phyloP scores from a whole-genome alignment of 768 basidiomycete species.

The Podaxis sp. region DNA sequence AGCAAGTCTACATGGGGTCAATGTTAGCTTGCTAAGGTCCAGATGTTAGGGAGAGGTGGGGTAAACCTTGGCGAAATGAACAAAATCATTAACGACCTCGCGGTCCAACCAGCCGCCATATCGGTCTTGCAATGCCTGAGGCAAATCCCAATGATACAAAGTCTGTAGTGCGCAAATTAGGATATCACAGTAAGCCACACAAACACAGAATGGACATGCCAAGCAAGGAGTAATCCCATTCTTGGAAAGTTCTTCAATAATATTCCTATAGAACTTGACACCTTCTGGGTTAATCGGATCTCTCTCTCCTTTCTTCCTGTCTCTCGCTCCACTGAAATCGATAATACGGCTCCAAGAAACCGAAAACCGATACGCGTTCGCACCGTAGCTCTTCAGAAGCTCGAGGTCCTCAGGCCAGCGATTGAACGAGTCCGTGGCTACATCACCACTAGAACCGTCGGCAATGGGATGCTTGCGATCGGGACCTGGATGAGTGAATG shows the following conservation, averaged over 20 bases:
- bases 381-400: conserved; percentile 61
- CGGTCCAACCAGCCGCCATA: conserved; percentile 79
- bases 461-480: conserved; percentile 46
- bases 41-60: not conserved
- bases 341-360: conserved; percentile 75
- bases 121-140: conserved; percentile 67
- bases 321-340: conserved; percentile 33
- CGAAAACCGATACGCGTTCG: conserved; percentile 73
- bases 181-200: not conserved
- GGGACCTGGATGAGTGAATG: conserved; percentile 50
- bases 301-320: conserved; percentile 33
- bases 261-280: conserved; percentile 61
- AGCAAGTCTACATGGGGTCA: conserved; percentile 47
- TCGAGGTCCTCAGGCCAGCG: conserved; percentile 66
- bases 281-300: conserved; percentile 67
- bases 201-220: conserved; percentile 30
- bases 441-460: conserved; percentile 63
- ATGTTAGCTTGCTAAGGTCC: not conserved
- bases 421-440: conserved; percentile 42
- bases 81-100: conserved; percentile 62
- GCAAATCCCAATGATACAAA: conserved; percentile 78
- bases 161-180: conserved; percentile 38
- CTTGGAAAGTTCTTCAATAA: conserved; percentile 65
- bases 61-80: conserved; percentile 53
- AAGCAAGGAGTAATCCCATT: conserved; percentile 64